Evolutionary conservation across 1,284 basidiomycete genomes (phyloP).

Genomic region (Boletellus deceptivus): DNA sequence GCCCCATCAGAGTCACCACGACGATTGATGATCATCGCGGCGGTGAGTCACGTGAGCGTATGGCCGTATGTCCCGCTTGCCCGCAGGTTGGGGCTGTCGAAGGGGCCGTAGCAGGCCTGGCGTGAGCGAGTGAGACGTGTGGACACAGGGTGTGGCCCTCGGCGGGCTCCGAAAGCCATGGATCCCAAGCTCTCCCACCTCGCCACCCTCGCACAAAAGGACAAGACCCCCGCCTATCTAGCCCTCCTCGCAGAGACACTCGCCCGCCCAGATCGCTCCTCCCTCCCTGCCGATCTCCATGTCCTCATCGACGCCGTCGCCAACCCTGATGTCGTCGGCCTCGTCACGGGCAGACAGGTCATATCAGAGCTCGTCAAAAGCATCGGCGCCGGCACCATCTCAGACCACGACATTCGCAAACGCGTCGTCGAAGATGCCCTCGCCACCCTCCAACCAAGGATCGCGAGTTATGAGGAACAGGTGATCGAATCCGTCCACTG

Average conservation of each 20-base stretch:
- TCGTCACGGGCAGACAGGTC: constrained; percentile 84
- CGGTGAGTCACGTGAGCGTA: too few species aligned
- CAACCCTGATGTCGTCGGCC: constrained; percentile 74
- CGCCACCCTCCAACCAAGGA: constrained; percentile 67
- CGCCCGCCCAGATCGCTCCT: constrained; percentile 44
- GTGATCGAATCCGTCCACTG: constrained; percentile 39
- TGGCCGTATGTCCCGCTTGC: too few species aligned
- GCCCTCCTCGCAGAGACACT: constrained; percentile 57
- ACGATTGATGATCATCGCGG: too few species aligned
- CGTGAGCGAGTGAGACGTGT: too few species aligned
- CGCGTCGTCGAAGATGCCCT: constrained; percentile 73
- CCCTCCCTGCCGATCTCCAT: constrained; percentile 56
- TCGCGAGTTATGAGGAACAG: constrained; percentile 93
- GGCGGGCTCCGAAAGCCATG: too few species aligned
- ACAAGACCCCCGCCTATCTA: constrained; percentile 77
- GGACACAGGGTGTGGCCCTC: too few species aligned
- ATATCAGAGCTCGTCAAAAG: constrained; percentile 76
- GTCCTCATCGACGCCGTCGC: constrained; percentile 72
- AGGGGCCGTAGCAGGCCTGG: too few species aligned
- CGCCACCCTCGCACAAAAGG: constrained; percentile 70
- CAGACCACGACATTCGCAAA: constrained; percentile 59
- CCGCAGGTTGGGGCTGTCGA: too few species aligned
- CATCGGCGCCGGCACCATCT: constrained; percentile 54
- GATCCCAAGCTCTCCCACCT: constrained; percentile 63
- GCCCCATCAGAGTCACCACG: too few species aligned